Percentiles rank a stretch among this genome's conserved stretches.
phyloP scores from a whole-genome alignment of 2,329 filamentous ascomycete species.

The Penicillium sp. region DNA sequence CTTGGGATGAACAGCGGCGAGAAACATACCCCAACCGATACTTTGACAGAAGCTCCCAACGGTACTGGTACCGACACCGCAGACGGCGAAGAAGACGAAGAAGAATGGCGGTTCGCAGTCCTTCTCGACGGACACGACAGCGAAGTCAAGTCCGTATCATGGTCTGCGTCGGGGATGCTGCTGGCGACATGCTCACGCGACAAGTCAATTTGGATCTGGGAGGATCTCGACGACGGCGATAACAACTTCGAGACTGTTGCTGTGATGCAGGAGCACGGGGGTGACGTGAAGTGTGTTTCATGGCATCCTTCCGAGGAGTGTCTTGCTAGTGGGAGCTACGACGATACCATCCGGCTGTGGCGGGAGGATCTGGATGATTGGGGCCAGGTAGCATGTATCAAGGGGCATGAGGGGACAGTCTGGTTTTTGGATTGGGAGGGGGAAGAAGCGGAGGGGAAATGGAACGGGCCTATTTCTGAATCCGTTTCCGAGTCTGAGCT shows the following conservation, averaged over 20 bases:
- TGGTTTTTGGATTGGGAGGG: conserved; percentile 76
- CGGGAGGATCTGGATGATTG: conserved; percentile 90
- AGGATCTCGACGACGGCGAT: conserved; percentile 79
- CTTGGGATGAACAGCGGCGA: neutral
- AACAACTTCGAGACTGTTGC: conserved; percentile 97
- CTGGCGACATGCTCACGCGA: conserved; percentile 89
- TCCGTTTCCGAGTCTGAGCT: conserved; percentile 1
- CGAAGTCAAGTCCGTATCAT: conserved; percentile 82
- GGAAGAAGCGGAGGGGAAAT: conserved; percentile 26
- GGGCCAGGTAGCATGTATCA: conserved; percentile 79
- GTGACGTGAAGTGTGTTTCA: conserved; percentile 88
- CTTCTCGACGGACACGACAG: conserved; percentile 93
- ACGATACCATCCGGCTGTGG: conserved; percentile 86
- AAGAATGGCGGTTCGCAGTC: conserved; percentile 90
- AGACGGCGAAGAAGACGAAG: conserved; percentile 59
- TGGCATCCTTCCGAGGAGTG: conserved; percentile 84
- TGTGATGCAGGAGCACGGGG: conserved; percentile 89
- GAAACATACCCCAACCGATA: neutral
- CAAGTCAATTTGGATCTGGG: conserved; percentile 98
- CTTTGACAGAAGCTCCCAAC: neutral
- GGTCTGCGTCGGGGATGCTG: conserved; percentile 64
- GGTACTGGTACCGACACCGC: conserved; percentile 39
- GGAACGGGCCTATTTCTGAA: neutral
- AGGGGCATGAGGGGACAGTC: conserved; percentile 80
- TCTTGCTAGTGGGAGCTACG: conserved; percentile 88